A percentile compares a stretch with the other conserved stretches of the same genome.
phyloP scores from a whole-genome alignment of 768 basidiomycete species.

The Calocera viscosa region DNA sequence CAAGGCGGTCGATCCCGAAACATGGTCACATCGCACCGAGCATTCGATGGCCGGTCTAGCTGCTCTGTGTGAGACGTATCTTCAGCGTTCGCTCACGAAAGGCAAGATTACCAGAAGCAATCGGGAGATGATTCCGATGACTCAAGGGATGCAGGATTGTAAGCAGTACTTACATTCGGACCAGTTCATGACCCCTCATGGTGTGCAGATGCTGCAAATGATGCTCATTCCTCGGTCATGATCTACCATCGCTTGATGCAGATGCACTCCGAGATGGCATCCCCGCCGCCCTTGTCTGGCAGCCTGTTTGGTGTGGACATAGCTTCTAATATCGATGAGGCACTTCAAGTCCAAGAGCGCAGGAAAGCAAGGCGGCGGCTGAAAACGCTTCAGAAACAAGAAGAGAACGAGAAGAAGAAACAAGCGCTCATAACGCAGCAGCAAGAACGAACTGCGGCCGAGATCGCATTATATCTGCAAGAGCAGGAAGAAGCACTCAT shows the following conservation, averaged over 20 bases:
- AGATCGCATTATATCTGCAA: no score
- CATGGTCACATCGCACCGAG: background rate
- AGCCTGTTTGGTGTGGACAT: background rate
- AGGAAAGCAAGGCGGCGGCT: background rate
- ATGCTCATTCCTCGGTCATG: background rate
- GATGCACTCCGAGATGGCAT: background rate
- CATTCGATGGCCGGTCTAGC: background rate
- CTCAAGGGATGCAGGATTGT: background rate
- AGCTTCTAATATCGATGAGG: background rate
- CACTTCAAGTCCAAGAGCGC: background rate
- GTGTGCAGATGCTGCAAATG: background rate
- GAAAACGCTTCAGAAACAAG: background rate
- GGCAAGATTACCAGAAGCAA: slow-evolving; percentile 1
- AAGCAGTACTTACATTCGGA: background rate
- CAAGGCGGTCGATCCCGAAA: background rate
- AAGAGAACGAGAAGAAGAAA: background rate
- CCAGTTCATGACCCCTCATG: background rate
- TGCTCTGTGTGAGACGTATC: background rate
- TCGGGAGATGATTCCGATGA: background rate
- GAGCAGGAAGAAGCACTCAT: no score
- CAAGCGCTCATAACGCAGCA: background rate
- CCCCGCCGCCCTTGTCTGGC: background rate
- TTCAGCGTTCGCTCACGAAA: background rate
- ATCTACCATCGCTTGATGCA: background rate
- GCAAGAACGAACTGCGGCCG: no score